These are phyloP conservation scores for Epichloe gansuensis DNA, from an alignment of 2,329 filamentous ascomycete species.

Conservation along the genomic window DNA sequence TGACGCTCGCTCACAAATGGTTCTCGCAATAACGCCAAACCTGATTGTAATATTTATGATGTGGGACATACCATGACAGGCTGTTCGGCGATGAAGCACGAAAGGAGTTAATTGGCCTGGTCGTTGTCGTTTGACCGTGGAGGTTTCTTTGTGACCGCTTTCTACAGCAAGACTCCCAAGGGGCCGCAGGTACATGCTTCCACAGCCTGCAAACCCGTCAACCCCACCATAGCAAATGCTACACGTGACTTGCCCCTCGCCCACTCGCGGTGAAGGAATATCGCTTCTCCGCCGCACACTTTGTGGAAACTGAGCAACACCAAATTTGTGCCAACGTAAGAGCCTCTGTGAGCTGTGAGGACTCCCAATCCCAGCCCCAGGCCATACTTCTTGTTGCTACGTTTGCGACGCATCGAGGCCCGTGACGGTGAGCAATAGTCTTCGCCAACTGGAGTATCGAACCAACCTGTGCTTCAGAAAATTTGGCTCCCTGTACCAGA, in stretches of 20 bases:
- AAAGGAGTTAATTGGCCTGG: constrained; percentile 1
- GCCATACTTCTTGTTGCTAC: not conserved
- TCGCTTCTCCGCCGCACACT: constrained; percentile 29
- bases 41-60: not conserved
- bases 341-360: not conserved
- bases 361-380: not conserved
- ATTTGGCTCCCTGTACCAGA: not conserved
- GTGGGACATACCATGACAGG: constrained; percentile 1
- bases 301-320: constrained; percentile 23
- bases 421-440: not conserved
- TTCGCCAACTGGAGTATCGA: not conserved
- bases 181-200: not conserved
- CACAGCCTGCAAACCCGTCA: constrained; percentile 1
- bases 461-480: not conserved
- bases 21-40: not conserved
- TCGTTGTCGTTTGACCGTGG: constrained; percentile 5
- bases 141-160: constrained; percentile 6
- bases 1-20: not conserved
- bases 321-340: constrained; percentile 23
- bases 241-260: constrained; percentile 31
- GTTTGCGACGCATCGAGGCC: constrained; percentile 1
- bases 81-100: constrained; percentile 1
- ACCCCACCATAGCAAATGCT: constrained; percentile 6
- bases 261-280: constrained; percentile 21
- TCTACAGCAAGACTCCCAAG: constrained; percentile 8